Percentiles rank a stretch among this genome's conserved stretches.
These are phyloP conservation scores for Spergularia bocconei DNA, from an alignment of 148 eudicot species.

Conservation along the genomic window DNA sequence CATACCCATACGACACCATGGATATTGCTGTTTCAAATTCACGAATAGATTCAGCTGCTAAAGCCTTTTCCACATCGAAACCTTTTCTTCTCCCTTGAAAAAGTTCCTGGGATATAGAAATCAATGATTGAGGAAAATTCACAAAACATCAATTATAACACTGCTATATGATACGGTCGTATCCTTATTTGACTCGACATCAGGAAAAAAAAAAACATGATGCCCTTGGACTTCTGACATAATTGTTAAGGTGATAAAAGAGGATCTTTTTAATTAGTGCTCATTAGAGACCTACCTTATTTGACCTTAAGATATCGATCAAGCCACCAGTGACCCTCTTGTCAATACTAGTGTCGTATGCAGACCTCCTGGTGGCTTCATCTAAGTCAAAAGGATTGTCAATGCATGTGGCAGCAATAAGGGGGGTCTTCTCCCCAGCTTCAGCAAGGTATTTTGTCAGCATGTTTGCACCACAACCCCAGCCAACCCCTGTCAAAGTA, in stretches of 20 bases:
- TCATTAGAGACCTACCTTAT: constrained; percentile 51
- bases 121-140: background rate
- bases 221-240: too few relatives aligned
- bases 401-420: constrained; percentile 88
- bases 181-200: too few relatives aligned
- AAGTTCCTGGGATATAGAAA: constrained; percentile 52
- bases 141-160: background rate
- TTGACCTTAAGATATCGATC: constrained; percentile 59
- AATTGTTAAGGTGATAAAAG: background rate
- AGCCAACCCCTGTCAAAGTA: constrained; percentile 81
- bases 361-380: constrained; percentile 57
- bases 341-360: constrained; percentile 38
- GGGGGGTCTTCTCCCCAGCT: constrained; percentile 85
- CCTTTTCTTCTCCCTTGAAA: constrained; percentile 79
- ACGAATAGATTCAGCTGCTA: constrained; percentile 62
- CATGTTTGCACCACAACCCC: constrained; percentile 98
- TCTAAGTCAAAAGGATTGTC: constrained; percentile 96
- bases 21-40: constrained; percentile 85
- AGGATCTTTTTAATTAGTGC: background rate
- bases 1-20: constrained; percentile 78
- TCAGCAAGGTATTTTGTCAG: constrained; percentile 91
- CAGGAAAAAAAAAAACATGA: background rate
- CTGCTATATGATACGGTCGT: background rate
- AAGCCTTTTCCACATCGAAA: constrained; percentile 78
- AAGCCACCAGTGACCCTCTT: constrained; percentile 62